phyloP scores from a whole-genome alignment of 306 rosid species.

The Rosa lucieae region DNA sequence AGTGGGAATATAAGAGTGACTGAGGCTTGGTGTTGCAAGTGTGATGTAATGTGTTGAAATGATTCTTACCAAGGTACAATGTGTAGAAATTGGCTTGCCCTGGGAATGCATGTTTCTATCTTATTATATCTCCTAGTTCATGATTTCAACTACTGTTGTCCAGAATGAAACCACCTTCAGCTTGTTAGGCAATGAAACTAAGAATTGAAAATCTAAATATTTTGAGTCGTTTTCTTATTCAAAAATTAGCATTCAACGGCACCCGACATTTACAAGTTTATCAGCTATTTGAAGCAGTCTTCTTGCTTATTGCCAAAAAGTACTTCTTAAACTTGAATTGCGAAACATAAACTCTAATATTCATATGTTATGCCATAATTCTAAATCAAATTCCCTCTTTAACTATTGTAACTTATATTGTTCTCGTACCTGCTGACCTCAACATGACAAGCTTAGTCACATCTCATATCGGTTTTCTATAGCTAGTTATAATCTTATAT shows the following conservation, averaged over 20 bases:
- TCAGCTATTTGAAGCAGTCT: neutral
- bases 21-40: conserved; percentile 23
- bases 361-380: neutral
- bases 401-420: neutral
- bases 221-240: neutral
- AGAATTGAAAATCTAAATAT: neutral
- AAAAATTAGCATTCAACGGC: neutral
- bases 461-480: no score
- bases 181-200: neutral
- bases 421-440: neutral
- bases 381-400: neutral
- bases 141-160: neutral
- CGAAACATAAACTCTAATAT: neutral
- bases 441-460: neutral
- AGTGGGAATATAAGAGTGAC: conserved; percentile 25
- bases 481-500: neutral
- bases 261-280: neutral
- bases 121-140: neutral
- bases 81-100: conserved; percentile 26
- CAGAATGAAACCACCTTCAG: neutral
- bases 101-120: neutral
- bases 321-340: neutral
- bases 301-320: neutral
- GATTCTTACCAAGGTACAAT: conserved; percentile 37
- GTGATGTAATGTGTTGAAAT: conserved; percentile 31